phyloP scores from a whole-genome alignment of 495 filamentous ascomycete genomes.

The Parathielavia appendiculata region DNA sequence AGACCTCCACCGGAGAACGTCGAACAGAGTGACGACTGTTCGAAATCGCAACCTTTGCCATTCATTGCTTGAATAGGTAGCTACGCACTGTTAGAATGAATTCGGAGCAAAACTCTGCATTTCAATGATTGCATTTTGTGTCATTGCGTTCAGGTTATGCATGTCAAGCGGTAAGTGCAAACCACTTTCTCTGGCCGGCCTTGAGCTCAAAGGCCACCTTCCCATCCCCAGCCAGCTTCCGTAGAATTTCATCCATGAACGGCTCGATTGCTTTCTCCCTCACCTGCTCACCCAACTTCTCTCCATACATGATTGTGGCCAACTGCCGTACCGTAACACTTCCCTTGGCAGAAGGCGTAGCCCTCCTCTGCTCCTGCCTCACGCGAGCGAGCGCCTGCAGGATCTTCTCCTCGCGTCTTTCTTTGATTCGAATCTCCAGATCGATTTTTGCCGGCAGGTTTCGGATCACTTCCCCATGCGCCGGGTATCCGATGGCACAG shows the following conservation, averaged over 20 bases:
- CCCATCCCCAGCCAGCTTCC: conserved; percentile 2
- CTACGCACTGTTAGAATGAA: no score
- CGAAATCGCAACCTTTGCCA: no score
- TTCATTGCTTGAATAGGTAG: no score
- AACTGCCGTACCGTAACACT: not conserved
- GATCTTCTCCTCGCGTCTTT: not conserved
- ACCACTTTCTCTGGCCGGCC: not conserved
- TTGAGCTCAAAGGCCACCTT: not conserved
- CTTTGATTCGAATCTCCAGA: not conserved
- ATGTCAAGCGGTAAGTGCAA: no score
- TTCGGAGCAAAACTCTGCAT: no score
- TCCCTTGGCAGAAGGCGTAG: not conserved
- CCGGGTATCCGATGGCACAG: conserved; percentile 63
- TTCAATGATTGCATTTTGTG: no score
- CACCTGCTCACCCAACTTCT: not conserved
- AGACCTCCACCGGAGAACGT: no score
- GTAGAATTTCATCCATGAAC: not conserved
- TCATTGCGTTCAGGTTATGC: no score
- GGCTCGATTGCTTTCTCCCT: not conserved
- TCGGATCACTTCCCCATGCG: conserved; percentile 64
- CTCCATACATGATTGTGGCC: not conserved
- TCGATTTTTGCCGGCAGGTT: not conserved
- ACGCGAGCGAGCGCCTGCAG: no score
- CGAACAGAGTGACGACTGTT: no score
- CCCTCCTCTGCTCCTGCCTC: not conserved